Evolutionary conservation across 202 grass and related monocot species (phyloP).

Genomic region (Sporobolus alterniflorus): DNA sequence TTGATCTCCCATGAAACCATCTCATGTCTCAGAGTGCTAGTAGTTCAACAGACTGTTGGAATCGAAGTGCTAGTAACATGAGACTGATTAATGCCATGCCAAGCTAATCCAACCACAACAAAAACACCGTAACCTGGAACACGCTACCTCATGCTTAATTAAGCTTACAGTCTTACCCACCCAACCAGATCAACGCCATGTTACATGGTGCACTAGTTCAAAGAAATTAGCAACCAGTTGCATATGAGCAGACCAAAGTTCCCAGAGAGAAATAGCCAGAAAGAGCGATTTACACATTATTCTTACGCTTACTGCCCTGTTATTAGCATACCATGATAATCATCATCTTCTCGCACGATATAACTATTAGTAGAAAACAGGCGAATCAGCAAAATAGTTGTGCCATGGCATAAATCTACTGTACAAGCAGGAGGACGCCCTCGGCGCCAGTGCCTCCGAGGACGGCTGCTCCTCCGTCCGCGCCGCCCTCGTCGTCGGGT

Average conservation of each 20-base stretch:
- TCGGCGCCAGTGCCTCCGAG: constrained; percentile 18
- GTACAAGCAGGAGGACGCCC: constrained; percentile 55
- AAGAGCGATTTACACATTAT: constrained; percentile 24
- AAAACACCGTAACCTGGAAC: not conserved
- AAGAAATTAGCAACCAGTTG: not conserved
- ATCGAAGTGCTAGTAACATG: not conserved
- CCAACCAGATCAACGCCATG: no score
- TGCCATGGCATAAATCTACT: constrained; percentile 41
- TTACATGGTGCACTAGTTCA: not conserved
- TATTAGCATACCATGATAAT: constrained; percentile 36
- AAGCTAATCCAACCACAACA: not conserved
- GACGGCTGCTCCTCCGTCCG: not conserved
- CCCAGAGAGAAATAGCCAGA: not conserved
- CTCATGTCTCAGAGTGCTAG: no score
- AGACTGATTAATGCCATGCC: not conserved
- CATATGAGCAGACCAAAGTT: constrained; percentile 1
- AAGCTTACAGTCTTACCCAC: not conserved
- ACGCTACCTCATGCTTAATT: constrained; percentile 3
- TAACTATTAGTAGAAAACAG: constrained; percentile 29
- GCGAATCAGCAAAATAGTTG: constrained; percentile 26
- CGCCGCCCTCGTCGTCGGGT: constrained; percentile 27
- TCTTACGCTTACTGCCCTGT: constrained; percentile 27
- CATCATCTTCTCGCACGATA: constrained; percentile 25
- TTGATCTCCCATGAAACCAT: constrained; percentile 3
- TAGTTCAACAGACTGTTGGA: not conserved